Evolutionary conservation across 2,329 filamentous ascomycete genomes (phyloP), one percentile per base, ranked within the genome.

Genomic region (Fusarium setosum): DNA sequence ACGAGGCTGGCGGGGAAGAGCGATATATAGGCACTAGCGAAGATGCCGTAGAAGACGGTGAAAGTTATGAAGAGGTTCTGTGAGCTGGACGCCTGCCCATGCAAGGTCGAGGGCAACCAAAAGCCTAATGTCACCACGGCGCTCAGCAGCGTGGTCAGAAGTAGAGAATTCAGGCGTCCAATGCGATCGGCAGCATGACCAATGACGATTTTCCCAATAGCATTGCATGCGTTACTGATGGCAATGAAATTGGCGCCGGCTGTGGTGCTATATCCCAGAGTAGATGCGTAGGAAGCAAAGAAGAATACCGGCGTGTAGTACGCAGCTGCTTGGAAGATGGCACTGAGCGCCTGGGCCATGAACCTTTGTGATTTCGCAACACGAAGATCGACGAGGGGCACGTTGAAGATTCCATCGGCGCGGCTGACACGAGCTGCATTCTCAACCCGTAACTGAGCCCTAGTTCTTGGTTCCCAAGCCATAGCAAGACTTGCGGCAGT

Each of bases 171-270:
- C 2, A 34, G 13, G 0, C 44, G 12, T 4, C 44, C 44, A 1
- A 47, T 21, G 0, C 44, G 44, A 34, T 47, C 44, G 0, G 44
- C 44, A 10, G 29, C 18, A 8, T 32, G 29, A 0, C 29, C 44
- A 1, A 52, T 48, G 3, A 21, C 42, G 4, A 62, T 55, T n/a
- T 59, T 55, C 1, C 55, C 56, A 8, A 59, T 15, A 7, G 59
- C 55, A 21, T 62, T 62, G 44, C 56, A 55, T 10, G 59, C 59
- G 31, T 62, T 62, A 24, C 56, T 62, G 9, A 59, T 40, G 8
- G 59, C 59, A 15, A 45, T 50, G 12, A 62, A 50, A 32, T 59
- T 62, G 4, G 60, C 51, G 11, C 60, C 60, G 2, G 20, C 56
- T 6, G 32, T 52, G 3, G 21, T 23, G 41, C 40, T 56, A 10